phyloP scores from a whole-genome alignment of 2,329 filamentous ascomycete species.

The Colletotrichum viniferum region DNA sequence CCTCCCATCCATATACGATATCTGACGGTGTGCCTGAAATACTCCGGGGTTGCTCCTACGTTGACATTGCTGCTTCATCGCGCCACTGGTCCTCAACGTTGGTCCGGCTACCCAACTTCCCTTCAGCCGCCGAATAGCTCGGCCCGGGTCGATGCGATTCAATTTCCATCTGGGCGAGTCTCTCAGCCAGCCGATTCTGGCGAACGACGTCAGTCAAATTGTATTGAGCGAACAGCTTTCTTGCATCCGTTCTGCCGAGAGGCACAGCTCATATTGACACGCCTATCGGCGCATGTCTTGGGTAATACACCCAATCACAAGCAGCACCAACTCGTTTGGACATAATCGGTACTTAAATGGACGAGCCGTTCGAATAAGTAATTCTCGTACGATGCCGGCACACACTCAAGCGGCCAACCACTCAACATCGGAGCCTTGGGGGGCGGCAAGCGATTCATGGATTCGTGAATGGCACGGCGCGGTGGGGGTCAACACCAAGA shows the following conservation, averaged over 20 bases:
- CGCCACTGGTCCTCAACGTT: background rate
- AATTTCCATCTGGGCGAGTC: background rate
- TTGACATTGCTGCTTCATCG: background rate
- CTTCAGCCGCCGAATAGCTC: background rate
- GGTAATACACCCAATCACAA: background rate
- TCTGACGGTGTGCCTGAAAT: background rate
- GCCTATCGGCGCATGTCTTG: background rate
- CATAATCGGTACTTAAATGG: background rate
- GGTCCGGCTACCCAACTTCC: background rate
- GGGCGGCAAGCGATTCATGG: constrained; percentile 1
- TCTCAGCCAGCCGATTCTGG: background rate
- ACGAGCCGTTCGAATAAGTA: background rate
- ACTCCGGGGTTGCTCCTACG: background rate
- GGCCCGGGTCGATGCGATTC: background rate
- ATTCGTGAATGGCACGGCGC: background rate
- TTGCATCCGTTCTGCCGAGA: background rate
- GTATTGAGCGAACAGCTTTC: background rate
- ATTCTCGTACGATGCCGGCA: background rate
- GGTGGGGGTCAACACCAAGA: background rate
- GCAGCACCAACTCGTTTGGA: background rate
- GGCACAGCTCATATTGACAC: background rate
- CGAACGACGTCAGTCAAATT: background rate
- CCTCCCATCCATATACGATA: background rate
- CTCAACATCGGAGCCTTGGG: background rate
- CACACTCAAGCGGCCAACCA: background rate